Base-by-base conservation (phyloP, 345 rosid genomes). In the Barbarea vulgaris region DNA sequence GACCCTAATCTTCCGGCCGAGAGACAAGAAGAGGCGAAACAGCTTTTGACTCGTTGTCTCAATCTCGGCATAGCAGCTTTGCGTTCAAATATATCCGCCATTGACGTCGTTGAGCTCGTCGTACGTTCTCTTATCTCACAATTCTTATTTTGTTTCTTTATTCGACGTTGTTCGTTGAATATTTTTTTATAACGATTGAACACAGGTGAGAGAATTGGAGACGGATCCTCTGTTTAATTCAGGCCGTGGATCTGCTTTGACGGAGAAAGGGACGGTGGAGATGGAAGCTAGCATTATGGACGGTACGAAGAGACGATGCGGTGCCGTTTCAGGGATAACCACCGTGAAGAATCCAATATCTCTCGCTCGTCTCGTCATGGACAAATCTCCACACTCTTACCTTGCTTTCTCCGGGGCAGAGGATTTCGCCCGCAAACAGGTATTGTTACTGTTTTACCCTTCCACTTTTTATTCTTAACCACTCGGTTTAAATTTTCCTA, bases 241-340 rank as follows among this genome's bases (percentile, higher is more conserved):
- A 8, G 97, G 97, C n/a, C 87, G 93, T 56, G 99, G 99, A 79
- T 91, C 97, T 24, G 97, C 98, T 9, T 85, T 95, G 10, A 88
- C 95, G 28, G 92, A 84, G 79, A 83, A 90, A 28, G 97, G 99
- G 5, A 90, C 90, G 66, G 99, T 85, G 80, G 99, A 91, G 84
- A 91, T 95, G 99, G 99, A 95, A 71, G 98, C 98, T 3, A 91
- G 97, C 81, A 91, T 94, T 14, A 94, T 94, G 98, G 97, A 94
- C 46, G 97, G 97, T 9, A 83, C 87, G 2, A 82, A 67, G 80
- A 83, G 98, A 73, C 70, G 97, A 77, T 91, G 97, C 82, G 98
- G 97, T 8, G 95, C 97, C 51, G 97, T 94, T 15, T 94, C 98
- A 0, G 97, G 97, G 14, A 18, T 94, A 15, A 88, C 96, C 58